A percentile compares a stretch with the other conserved stretches of the same genome.
These are phyloP conservation scores for Cyberlindnera meyerae DNA, from an alignment of 805 yeast genomes.

Conservation along the genomic window DNA sequence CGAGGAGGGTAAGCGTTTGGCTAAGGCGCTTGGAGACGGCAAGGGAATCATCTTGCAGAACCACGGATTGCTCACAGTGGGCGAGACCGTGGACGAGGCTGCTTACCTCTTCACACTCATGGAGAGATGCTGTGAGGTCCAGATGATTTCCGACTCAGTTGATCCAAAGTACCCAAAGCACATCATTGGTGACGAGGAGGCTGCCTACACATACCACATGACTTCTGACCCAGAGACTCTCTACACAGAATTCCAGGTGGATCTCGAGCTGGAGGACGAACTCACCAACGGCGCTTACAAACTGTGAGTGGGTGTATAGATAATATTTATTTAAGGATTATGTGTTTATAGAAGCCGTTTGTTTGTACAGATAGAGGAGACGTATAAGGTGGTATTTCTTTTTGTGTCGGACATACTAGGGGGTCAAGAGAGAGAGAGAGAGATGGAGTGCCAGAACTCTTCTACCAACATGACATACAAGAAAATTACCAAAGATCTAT, in stretches of 20 bases:
- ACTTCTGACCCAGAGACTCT: slow-evolving; percentile 62
- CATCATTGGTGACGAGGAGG: slow-evolving; percentile 55
- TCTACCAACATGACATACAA: too few relatives aligned
- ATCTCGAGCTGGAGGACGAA: slow-evolving; percentile 45
- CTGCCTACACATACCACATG: slow-evolving; percentile 58
- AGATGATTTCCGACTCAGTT: slow-evolving; percentile 55
- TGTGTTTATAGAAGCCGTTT: too few relatives aligned
- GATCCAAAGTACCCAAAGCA: slow-evolving; percentile 33
- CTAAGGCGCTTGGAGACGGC: slow-evolving; percentile 51
- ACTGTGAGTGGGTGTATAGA: slow-evolving; percentile 3
- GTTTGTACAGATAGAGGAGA: too few relatives aligned
- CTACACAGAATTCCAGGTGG: slow-evolving; percentile 72
- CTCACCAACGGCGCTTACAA: slow-evolving; percentile 26
- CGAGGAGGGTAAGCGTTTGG: slow-evolving; percentile 59
- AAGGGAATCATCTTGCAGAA: slow-evolving; percentile 59
- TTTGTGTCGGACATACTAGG: too few relatives aligned
- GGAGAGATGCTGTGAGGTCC: slow-evolving; percentile 65
- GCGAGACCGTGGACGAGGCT: slow-evolving; percentile 69
- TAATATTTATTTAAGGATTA: too few relatives aligned
- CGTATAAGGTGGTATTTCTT: too few relatives aligned
- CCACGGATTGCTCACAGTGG: slow-evolving; percentile 71
- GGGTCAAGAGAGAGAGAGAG: too few relatives aligned
- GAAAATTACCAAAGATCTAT: too few relatives aligned
- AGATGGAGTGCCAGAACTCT: too few relatives aligned
- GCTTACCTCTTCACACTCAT: slow-evolving; percentile 58